Evolutionary conservation across 495 filamentous ascomycete genomes (phyloP).

Genomic region (Cercophora scortea): DNA sequence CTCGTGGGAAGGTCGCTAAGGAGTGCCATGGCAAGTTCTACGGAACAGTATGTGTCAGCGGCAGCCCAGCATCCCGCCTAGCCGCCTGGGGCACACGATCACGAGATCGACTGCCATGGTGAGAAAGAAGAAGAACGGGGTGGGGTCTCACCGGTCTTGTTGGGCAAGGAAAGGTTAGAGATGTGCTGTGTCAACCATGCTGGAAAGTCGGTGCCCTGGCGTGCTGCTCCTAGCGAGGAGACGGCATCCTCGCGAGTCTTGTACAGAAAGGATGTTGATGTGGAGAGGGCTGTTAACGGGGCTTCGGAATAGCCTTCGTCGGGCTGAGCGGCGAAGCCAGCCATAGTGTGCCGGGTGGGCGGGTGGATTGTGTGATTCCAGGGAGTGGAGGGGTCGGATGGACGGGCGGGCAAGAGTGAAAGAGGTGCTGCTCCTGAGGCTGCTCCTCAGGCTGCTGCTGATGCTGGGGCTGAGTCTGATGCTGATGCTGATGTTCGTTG

Average conservation of each 20-base stretch:
- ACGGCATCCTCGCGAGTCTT: conserved; percentile 18
- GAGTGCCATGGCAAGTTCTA: conserved; percentile 56
- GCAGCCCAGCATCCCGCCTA: background rate
- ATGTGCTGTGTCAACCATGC: conserved; percentile 40
- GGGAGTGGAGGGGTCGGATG: background rate
- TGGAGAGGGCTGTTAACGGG: conserved; percentile 36
- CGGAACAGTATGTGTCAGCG: background rate
- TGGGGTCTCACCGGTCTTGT: conserved; percentile 39
- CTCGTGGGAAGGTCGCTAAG: conserved; percentile 68
- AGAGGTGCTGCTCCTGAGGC: no score
- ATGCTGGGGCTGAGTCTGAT: no score
- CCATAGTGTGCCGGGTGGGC: conserved; percentile 5
- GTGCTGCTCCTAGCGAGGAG: conserved; percentile 11
- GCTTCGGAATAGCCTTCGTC: conserved; percentile 55
- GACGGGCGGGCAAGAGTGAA: background rate
- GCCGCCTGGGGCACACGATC: no score
- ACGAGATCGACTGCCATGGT: background rate
- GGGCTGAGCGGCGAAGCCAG: conserved; percentile 28
- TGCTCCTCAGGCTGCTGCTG: no score
- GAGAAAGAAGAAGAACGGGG: background rate
- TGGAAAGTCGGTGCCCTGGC: conserved; percentile 24
- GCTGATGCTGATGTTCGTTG: no score
- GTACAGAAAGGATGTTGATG: conserved; percentile 14
- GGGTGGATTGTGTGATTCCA: background rate
- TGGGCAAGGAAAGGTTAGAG: conserved; percentile 32